phyloP scores from a whole-genome alignment of 2,329 filamentous ascomycete genomes.

The Nothopassalora personata region DNA sequence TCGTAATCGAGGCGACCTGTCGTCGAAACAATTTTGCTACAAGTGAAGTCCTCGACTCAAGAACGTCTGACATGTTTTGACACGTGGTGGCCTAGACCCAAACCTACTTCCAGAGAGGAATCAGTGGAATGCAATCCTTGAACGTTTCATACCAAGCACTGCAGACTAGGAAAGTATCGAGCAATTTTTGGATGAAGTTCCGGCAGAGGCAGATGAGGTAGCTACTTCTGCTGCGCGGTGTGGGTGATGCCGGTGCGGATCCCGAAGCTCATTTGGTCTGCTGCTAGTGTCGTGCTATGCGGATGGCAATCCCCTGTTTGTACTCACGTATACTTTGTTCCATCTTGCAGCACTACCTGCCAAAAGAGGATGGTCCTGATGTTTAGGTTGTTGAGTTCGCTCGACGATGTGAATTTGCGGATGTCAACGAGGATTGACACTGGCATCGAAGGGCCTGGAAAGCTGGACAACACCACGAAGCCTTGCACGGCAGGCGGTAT shows the following conservation, averaged over 20 bases:
- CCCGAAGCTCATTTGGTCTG: not conserved
- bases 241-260: not conserved
- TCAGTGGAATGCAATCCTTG: not conserved
- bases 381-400: too few species aligned
- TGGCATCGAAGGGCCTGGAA: not conserved
- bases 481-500: not conserved
- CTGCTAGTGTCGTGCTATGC: not conserved
- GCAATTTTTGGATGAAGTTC: not conserved
- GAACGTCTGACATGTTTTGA: not conserved
- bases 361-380: too few species aligned
- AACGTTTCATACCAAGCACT: not conserved
- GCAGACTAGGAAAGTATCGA: not conserved
- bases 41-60: not conserved
- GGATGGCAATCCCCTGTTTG: not conserved
- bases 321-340: too few species aligned
- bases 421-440: not conserved
- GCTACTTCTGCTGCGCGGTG: not conserved
- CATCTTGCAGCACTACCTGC: too few species aligned
- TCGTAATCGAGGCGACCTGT: too few species aligned
- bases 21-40: not conserved
- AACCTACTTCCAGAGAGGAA: not conserved
- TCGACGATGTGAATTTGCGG: not conserved
- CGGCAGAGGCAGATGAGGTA: not conserved
- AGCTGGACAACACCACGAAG: not conserved
- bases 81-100: not conserved